phyloP scores from a whole-genome alignment of 208 protist genomes.

The Porcisia deanei region DNA sequence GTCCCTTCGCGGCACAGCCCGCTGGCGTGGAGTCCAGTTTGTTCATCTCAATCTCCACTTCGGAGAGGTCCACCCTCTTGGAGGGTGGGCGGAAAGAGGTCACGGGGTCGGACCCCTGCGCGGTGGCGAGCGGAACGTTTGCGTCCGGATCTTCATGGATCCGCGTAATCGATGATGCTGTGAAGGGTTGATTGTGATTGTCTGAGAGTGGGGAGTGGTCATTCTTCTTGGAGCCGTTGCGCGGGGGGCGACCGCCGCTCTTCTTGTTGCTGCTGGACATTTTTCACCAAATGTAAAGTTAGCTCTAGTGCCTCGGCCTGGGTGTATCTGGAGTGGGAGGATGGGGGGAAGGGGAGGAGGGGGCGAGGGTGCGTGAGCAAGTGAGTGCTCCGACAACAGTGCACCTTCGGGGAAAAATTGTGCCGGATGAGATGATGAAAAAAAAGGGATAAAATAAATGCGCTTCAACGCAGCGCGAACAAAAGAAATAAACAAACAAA shows the following conservation, averaged over 20 bases:
- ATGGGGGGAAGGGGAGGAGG: neutral
- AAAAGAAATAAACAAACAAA: neutral
- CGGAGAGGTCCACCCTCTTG: conserved; percentile 9
- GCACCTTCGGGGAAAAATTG: neutral
- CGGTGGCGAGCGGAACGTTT: neutral
- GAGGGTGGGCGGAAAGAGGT: neutral
- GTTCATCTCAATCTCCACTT: conserved; percentile 15
- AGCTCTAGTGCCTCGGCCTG: no score
- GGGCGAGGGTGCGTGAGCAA: neutral
- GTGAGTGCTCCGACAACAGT: neutral
- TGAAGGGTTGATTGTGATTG: neutral
- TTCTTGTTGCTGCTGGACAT: conserved; percentile 15
- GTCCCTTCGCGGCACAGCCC: neutral
- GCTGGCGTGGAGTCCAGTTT: neutral
- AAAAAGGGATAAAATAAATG: neutral
- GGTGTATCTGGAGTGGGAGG: neutral
- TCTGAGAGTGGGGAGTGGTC: neutral
- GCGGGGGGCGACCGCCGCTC: neutral
- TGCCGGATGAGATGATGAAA: conserved; percentile 1
- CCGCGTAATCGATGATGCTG: neutral
- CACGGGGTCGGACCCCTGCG: neutral
- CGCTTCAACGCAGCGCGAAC: neutral
- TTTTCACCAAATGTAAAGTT: neutral
- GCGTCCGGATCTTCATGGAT: conserved; percentile 2
- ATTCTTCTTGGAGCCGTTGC: conserved; percentile 2